Conservation (phyloP, 1,284 basidiomycete species). For the Microbotryomycetes sp. region DNA sequence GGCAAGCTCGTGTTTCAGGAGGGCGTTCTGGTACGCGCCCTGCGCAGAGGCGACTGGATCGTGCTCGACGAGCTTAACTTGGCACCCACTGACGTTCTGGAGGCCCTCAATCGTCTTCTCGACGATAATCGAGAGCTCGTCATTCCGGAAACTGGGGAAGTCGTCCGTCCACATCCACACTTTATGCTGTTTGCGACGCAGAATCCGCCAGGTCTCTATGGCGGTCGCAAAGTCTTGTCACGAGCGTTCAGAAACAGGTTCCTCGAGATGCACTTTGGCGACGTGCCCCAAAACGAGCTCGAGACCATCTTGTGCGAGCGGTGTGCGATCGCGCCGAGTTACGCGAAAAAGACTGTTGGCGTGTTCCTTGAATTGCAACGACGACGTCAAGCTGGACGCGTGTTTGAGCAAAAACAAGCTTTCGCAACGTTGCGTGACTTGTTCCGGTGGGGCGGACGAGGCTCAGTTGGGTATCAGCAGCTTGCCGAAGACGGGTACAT, state of each 20-base stretch:
- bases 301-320: constrained; percentile 86
- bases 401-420: constrained; percentile 96
- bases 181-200: constrained; percentile 99
- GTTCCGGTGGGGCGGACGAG: constrained; percentile 90
- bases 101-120: constrained; percentile 90
- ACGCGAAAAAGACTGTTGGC: constrained; percentile 79
- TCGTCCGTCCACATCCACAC: constrained; percentile 85
- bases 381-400: constrained; percentile 76
- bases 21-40: constrained; percentile 84
- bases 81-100: constrained; percentile 95
- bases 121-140: constrained; percentile 97
- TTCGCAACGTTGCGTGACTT: constrained; percentile 96
- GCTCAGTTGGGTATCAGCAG: constrained; percentile 78
- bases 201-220: constrained; percentile 96
- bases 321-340: constrained; percentile 84
- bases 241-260: constrained; percentile 98
- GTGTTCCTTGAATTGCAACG: constrained; percentile 93
- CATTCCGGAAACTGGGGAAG: constrained; percentile 93
- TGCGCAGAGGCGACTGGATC: constrained; percentile 93
- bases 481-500: constrained; percentile 96
- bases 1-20: constrained; percentile 93
- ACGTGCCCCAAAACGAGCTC: constrained; percentile 88
- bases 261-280: constrained; percentile 95
- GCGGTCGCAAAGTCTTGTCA: constrained; percentile 88
- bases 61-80: constrained; percentile 97